Conservation (phyloP, 208 protist genomes). For the Chromosphaera perkinsii region DNA sequence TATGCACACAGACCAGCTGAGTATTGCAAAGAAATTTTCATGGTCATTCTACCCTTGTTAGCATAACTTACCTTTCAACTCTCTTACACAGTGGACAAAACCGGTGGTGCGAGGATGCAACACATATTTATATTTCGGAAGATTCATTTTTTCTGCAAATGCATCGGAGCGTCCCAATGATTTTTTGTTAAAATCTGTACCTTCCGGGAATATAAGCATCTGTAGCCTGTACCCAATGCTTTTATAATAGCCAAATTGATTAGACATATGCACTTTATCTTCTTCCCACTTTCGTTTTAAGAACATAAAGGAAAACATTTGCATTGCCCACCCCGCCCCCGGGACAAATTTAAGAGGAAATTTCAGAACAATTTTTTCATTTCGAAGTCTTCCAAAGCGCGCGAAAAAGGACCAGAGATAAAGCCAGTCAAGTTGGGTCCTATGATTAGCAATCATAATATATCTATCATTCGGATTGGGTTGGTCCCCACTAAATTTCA, state of each 20-base stretch:
- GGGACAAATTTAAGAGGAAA: background rate
- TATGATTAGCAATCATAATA: background rate
- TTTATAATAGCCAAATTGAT: background rate
- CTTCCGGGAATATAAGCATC: background rate
- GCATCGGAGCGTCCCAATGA: background rate
- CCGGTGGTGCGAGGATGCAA: conserved; percentile 2
- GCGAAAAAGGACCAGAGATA: background rate
- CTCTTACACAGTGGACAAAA: no score
- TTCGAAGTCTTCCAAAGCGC: background rate
- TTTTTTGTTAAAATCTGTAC: background rate
- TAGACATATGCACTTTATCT: background rate
- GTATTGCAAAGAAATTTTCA: no score
- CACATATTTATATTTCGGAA: background rate
- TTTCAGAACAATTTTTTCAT: background rate
- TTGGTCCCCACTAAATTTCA: no score
- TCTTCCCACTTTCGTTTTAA: background rate
- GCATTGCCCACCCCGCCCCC: background rate
- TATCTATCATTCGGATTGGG: no score
- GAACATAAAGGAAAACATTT: background rate
- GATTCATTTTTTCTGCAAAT: background rate
- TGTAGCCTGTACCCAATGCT: background rate
- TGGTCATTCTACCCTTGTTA: no score
- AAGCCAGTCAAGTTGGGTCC: background rate
- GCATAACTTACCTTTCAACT: no score
- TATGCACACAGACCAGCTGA: no score